These are phyloP conservation scores for Gynandropsis gynandra DNA, from an alignment of 345 rosid genomes.

Conservation along the genomic window DNA sequence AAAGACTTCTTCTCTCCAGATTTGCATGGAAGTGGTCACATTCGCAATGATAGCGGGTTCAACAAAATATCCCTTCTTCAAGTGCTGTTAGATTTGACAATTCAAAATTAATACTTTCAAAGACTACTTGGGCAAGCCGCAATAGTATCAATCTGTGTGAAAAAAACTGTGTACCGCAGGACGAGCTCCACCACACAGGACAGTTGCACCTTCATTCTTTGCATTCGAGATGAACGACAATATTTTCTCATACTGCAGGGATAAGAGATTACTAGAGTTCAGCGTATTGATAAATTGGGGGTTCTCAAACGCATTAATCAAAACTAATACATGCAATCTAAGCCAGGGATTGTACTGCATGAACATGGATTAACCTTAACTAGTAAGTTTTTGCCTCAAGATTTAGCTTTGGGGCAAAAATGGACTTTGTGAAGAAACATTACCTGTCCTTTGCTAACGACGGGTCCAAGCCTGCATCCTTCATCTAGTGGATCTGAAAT, in stretches of 20 bases:
- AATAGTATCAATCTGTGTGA: constrained; percentile 9
- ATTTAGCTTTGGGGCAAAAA: no score
- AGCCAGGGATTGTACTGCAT: neutral
- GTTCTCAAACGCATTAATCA: neutral
- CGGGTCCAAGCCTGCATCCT: constrained; percentile 91
- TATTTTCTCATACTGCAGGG: constrained; percentile 66
- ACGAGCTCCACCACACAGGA: constrained; percentile 70
- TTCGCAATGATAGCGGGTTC: constrained; percentile 76
- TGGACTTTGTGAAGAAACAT: constrained; percentile 5
- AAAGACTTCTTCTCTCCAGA: constrained; percentile 99
- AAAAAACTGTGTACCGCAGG: constrained; percentile 45
- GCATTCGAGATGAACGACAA: constrained; percentile 74
- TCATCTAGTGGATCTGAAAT: constrained; percentile 91
- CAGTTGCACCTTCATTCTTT: constrained; percentile 85
- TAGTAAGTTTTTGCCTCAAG: no score
- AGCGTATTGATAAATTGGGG: neutral
- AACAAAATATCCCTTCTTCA: constrained; percentile 69
- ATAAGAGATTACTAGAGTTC: constrained; percentile 10
- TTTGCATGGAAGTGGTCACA: constrained; percentile 84
- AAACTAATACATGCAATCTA: neutral
- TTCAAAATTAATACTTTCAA: constrained; percentile 1
- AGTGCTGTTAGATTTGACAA: constrained; percentile 46
- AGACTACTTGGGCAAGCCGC: constrained; percentile 12
- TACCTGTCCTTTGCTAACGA: constrained; percentile 85
- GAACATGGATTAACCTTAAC: neutral